These are phyloP conservation scores for Nicotiana noctiflora DNA, from an alignment of 257 asterid genomes.

Conservation along the genomic window DNA sequence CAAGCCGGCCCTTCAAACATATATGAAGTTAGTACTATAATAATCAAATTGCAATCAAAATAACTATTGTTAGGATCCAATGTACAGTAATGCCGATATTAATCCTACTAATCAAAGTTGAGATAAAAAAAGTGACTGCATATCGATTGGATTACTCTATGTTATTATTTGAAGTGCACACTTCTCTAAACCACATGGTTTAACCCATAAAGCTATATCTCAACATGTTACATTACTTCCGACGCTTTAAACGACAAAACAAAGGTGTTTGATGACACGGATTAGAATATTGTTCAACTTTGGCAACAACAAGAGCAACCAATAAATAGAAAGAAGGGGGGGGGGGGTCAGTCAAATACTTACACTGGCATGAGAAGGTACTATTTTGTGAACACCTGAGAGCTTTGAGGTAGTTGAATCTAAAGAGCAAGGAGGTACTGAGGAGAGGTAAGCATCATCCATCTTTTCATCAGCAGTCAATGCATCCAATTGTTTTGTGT, in stretches of 20 bases:
- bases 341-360: constrained; percentile 21
- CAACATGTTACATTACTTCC: not conserved
- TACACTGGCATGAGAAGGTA: constrained; percentile 53
- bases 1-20: too few relatives aligned
- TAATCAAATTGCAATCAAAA: not conserved
- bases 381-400: constrained; percentile 44
- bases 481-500: constrained; percentile 29
- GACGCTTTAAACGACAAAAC: not conserved
- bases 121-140: not conserved
- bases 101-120: not conserved
- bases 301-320: not conserved
- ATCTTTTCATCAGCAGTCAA: constrained; percentile 12
- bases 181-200: not conserved
- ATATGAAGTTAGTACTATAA: not conserved
- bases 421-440: constrained; percentile 14
- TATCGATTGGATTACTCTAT: not conserved
- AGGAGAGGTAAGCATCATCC: constrained; percentile 17
- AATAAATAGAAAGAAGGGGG: not conserved
- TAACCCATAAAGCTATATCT: not conserved
- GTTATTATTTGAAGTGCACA: not conserved
- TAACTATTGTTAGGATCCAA: not conserved
- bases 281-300: not conserved
- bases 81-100: not conserved
- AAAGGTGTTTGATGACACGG: not conserved
- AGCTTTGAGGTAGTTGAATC: constrained; percentile 22